A percentile compares a stretch with the other conserved stretches of the same genome.
These are phyloP conservation scores for Neofusicoccum ribis DNA, from an alignment of 2,329 filamentous ascomycete species.

Conservation along the genomic window DNA sequence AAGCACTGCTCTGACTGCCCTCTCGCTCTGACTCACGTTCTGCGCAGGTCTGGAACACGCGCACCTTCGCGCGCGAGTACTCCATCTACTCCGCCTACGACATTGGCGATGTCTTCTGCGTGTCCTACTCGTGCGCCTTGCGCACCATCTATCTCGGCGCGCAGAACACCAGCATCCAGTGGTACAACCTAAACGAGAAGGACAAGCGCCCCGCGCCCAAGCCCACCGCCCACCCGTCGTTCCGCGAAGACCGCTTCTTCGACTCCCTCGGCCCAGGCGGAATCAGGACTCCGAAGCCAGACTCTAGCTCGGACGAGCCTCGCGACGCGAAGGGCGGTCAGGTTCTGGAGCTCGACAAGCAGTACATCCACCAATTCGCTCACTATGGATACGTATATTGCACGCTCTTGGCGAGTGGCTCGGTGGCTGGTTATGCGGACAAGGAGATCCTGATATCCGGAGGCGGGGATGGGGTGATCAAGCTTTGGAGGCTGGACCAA, in stretches of 20 bases:
- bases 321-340: conserved; percentile 59
- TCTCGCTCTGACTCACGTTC: neutral
- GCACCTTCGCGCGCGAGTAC: conserved; percentile 73
- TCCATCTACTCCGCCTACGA: conserved; percentile 93
- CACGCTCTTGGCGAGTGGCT: conserved; percentile 82
- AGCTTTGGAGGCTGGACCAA: conserved; percentile 79
- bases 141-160: conserved; percentile 88
- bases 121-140: conserved; percentile 79
- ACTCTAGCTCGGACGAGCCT: conserved; percentile 49
- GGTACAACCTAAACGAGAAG: conserved; percentile 74
- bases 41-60: conserved; percentile 74
- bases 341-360: conserved; percentile 76
- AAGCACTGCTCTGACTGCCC: neutral
- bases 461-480: conserved; percentile 90
- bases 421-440: conserved; percentile 56
- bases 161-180: conserved; percentile 94
- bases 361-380: conserved; percentile 82
- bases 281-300: conserved; percentile 71
- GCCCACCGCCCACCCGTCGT: conserved; percentile 69
- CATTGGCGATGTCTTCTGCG: conserved; percentile 92
- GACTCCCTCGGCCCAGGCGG: conserved; percentile 87
- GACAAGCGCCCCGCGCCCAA: conserved; percentile 60
- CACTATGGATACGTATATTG: conserved; percentile 96
- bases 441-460: conserved; percentile 84
- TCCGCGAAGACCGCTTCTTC: conserved; percentile 84